These are phyloP conservation scores for Cyclotella distinguenda DNA, from an alignment of 108 stramenopile genomes.

Conservation along the genomic window DNA sequence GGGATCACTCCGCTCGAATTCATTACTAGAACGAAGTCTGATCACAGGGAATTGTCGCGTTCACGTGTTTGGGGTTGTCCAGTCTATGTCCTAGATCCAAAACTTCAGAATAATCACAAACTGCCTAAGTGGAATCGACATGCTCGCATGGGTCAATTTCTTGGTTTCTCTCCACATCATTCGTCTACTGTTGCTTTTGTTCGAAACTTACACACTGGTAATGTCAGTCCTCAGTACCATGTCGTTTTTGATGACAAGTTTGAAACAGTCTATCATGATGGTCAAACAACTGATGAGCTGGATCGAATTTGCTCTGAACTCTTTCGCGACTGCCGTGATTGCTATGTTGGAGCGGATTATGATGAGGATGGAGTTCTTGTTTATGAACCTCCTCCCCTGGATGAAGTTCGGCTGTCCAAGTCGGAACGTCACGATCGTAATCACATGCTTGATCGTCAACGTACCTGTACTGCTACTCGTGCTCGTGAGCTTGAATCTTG, in stretches of 20 bases:
- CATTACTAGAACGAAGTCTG: conserved; percentile 6
- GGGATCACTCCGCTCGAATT: conserved; percentile 28
- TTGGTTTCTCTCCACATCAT: conserved; percentile 12
- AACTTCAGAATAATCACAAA: conserved; percentile 22
- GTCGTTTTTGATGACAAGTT: conserved; percentile 28
- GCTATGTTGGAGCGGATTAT: conserved; percentile 8
- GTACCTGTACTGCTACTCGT: not conserved
- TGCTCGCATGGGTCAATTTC: conserved; percentile 16
- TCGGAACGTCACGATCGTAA: not conserved
- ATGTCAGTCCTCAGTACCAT: conserved; percentile 17
- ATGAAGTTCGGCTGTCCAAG: conserved; percentile 15
- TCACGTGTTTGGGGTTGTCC: conserved; percentile 43
- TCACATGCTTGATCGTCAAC: not conserved
- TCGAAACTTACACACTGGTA: not conserved
- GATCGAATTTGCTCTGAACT: not conserved
- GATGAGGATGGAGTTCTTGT: conserved; percentile 2
- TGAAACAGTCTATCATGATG: conserved; percentile 17
- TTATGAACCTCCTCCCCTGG: conserved; percentile 12
- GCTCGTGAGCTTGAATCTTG: not conserved
- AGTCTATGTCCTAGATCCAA: conserved; percentile 19
- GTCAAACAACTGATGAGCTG: not conserved
- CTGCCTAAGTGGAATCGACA: conserved; percentile 24
- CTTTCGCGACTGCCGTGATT: not conserved
- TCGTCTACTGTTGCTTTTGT: conserved; percentile 13
- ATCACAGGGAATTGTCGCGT: conserved; percentile 23